Percentiles rank a stretch among this genome's conserved stretches.
Conservation (phyloP, 2,329 filamentous ascomycete genomes). For the Diaporthe sp. region DNA sequence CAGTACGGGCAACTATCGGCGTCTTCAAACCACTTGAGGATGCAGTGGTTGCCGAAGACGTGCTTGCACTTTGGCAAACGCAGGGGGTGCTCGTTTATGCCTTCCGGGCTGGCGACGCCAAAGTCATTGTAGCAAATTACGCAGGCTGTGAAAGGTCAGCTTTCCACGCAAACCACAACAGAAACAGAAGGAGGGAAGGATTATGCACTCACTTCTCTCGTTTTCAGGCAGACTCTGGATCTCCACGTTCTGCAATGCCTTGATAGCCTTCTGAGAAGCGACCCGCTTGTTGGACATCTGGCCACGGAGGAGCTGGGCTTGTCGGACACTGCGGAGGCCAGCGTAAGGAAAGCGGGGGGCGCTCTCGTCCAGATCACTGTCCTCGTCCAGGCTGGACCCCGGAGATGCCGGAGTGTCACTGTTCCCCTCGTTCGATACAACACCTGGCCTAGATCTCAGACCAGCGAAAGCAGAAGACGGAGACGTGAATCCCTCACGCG, state of each 20-base stretch:
- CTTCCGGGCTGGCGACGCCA: conserved; percentile 69
- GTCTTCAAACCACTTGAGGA: conserved; percentile 76
- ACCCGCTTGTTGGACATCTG: conserved; percentile 59
- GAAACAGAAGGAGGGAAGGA: conserved; percentile 37
- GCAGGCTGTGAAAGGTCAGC: conserved; percentile 60
- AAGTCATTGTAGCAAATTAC: conserved; percentile 77
- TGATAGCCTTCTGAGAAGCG: conserved; percentile 62
- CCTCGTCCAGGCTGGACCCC: conserved; percentile 36
- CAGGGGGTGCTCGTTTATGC: conserved; percentile 68
- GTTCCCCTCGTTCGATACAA: conserved; percentile 4
- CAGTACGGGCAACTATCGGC: conserved; percentile 76
- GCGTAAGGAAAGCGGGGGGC: conserved; percentile 49
- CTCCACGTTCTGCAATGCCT: conserved; percentile 61
- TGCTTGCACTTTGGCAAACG: conserved; percentile 74
- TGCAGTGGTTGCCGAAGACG: conserved; percentile 74
- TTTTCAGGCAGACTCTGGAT: conserved; percentile 59
- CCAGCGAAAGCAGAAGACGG: conserved; percentile 2
- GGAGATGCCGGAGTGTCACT: conserved; percentile 25
- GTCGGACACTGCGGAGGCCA: conserved; percentile 32
- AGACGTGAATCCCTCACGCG: conserved; percentile 4
- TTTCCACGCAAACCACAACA: background rate
- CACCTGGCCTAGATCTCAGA: conserved; percentile 38
- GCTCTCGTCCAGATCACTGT: conserved; percentile 49
- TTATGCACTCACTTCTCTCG: conserved; percentile 61
- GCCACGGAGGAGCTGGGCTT: conserved; percentile 61